phyloP scores from a whole-genome alignment of 768 basidiomycete genomes.

The Leccinum arenicola region DNA sequence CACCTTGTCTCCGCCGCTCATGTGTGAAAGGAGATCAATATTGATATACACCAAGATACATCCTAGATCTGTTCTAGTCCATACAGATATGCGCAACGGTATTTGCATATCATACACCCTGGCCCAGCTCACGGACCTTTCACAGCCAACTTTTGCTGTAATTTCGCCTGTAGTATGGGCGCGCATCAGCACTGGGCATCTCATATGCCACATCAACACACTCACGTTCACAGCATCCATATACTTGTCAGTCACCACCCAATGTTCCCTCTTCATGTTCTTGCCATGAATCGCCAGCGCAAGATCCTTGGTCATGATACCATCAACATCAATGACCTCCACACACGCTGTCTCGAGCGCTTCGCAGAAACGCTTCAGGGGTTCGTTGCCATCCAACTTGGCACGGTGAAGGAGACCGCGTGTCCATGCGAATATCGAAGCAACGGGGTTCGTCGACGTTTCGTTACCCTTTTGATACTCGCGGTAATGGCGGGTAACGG shows the following conservation, averaged over 20 bases:
- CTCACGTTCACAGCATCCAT: conserved; percentile 90
- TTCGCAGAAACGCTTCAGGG: conserved; percentile 68
- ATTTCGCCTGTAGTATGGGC: conserved; percentile 35
- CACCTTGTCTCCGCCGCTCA: conserved; percentile 5
- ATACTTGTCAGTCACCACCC: conserved; percentile 93
- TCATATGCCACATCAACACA: conserved; percentile 6
- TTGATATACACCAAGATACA: conserved; percentile 21
- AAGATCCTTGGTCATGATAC: conserved; percentile 96
- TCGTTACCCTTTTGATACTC: conserved; percentile 97
- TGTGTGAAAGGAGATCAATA: not conserved
- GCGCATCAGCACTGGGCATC: conserved; percentile 10
- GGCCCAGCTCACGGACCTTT: conserved; percentile 19
- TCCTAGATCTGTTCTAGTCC: conserved; percentile 20
- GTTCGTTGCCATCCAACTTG: conserved; percentile 82
- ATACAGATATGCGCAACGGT: conserved; percentile 11
- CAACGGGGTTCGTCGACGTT: conserved; percentile 98
- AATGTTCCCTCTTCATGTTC: conserved; percentile 88
- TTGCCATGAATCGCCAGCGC: conserved; percentile 93
- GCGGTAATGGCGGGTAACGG: conserved; percentile 95
- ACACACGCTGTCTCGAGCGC: conserved; percentile 86
- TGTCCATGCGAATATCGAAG: conserved; percentile 99
- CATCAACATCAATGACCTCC: conserved; percentile 87
- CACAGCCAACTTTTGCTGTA: conserved; percentile 43
- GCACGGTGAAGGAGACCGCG: conserved; percentile 91
- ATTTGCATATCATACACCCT: conserved; percentile 11